Conservation (phyloP, 2,329 filamentous ascomycete genomes). For the Diplodia intermedia region DNA sequence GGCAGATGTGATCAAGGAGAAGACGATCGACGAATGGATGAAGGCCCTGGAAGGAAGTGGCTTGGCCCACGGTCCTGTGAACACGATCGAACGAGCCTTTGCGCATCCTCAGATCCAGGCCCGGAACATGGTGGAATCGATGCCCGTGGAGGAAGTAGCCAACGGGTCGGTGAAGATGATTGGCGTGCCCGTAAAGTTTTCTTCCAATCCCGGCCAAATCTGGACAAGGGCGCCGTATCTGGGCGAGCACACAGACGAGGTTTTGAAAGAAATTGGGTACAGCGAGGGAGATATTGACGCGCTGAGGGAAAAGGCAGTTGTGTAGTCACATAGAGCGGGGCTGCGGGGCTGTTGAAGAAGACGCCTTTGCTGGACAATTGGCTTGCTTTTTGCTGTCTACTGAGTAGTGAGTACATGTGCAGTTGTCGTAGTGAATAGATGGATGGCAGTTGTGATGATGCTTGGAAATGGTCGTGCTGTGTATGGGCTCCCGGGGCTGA, state of each 20-base stretch:
- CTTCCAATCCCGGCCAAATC: constrained; percentile 40
- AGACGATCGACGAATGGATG: constrained; percentile 53
- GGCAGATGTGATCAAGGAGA: constrained; percentile 43
- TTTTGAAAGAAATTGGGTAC: constrained; percentile 35
- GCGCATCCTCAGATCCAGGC: constrained; percentile 53
- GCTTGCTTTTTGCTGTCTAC: background rate
- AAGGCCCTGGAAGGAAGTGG: constrained; percentile 51
- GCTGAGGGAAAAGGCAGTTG: constrained; percentile 6
- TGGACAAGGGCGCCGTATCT: constrained; percentile 40
- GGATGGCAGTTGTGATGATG: background rate
- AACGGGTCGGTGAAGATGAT: constrained; percentile 24
- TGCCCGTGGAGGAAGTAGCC: constrained; percentile 35
- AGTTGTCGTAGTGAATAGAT: background rate
- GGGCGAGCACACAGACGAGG: constrained; percentile 40
- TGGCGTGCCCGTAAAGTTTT: constrained; percentile 45
- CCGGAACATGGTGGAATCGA: constrained; percentile 47
- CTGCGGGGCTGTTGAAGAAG: background rate
- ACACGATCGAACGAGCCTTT: constrained; percentile 55
- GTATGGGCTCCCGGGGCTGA: constrained; percentile 25
- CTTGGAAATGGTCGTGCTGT: constrained; percentile 27
- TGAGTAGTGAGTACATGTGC: background rate
- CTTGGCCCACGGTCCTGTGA: constrained; percentile 57
- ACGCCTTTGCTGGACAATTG: background rate
- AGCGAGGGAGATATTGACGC: background rate
- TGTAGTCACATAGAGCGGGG: background rate